Percentiles rank a stretch among this genome's conserved stretches.
Evolutionary conservation across 768 basidiomycete species (phyloP).

Genomic region (Russula sp.): DNA sequence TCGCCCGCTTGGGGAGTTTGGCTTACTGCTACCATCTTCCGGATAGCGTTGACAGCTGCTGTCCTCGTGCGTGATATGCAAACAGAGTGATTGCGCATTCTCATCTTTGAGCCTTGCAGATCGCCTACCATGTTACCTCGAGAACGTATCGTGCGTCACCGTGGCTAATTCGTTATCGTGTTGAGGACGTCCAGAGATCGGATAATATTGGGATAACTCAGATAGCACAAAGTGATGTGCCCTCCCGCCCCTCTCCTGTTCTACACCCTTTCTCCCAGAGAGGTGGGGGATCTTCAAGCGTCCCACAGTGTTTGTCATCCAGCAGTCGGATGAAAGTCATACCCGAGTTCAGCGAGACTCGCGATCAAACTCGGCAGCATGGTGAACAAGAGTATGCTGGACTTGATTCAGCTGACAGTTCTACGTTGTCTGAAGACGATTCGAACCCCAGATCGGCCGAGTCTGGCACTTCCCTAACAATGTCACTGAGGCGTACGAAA

Average conservation of each 20-base stretch:
- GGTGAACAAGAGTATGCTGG: constrained; percentile 2
- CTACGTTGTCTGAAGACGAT: constrained; percentile 17
- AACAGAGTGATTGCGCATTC: background rate
- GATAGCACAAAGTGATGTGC: background rate
- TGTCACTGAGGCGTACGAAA: constrained; percentile 1
- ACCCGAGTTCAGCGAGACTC: constrained; percentile 13
- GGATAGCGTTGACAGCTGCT: constrained; percentile 47
- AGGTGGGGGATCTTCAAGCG: background rate
- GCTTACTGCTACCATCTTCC: constrained; percentile 47
- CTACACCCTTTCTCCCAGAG: constrained; percentile 1
- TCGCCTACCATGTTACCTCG: constrained; percentile 3
- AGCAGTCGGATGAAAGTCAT: constrained; percentile 12
- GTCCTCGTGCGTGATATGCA: constrained; percentile 44
- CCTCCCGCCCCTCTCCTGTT: constrained; percentile 8
- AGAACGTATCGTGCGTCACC: background rate
- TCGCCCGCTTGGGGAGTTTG: constrained; percentile 46
- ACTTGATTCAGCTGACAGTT: constrained; percentile 2
- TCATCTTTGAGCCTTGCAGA: constrained; percentile 4
- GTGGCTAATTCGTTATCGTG: background rate
- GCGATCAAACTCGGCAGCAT: background rate
- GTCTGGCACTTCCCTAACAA: background rate
- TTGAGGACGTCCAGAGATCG: constrained; percentile 1
- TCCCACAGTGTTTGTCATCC: constrained; percentile 10
- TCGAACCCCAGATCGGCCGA: constrained; percentile 6
- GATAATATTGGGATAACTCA: constrained; percentile 1